phyloP scores from a whole-genome alignment of 257 asterid species.

The Lavandula angustifolia region DNA sequence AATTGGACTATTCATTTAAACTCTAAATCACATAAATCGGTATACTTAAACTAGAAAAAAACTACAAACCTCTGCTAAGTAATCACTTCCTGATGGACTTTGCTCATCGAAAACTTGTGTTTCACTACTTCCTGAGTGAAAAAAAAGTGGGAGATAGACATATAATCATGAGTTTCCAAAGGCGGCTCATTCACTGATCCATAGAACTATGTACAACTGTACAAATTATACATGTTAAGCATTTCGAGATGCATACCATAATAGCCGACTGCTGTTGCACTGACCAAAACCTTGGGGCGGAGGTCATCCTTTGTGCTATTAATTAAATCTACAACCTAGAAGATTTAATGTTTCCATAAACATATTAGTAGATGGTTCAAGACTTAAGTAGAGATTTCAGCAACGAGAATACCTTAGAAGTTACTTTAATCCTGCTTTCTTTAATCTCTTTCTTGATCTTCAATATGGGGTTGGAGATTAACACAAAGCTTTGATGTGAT shows the following conservation, averaged over 20 bases:
- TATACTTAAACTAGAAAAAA: neutral
- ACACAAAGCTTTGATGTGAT: neutral
- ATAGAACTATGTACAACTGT: neutral
- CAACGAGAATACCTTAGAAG: conserved; percentile 61
- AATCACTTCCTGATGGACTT: conserved; percentile 91
- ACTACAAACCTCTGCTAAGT: conserved; percentile 71
- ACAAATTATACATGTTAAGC: conserved; percentile 4
- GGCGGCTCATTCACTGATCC: neutral
- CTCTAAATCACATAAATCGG: neutral
- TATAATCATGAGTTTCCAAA: conserved; percentile 7
- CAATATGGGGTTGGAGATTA: conserved; percentile 30
- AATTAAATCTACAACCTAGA: conserved; percentile 73
- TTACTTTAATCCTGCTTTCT: conserved; percentile 76
- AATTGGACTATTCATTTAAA: neutral
- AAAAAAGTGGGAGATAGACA: conserved; percentile 16
- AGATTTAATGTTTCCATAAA: neutral
- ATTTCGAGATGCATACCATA: conserved; percentile 56
- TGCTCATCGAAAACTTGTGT: conserved; percentile 77
- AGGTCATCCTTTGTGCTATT: conserved; percentile 51
- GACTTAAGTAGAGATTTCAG: conserved; percentile 24
- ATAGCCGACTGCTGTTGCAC: conserved; percentile 95
- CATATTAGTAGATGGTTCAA: neutral
- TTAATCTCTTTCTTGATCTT: conserved; percentile 96
- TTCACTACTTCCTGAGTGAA: conserved; percentile 70
- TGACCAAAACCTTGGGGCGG: conserved; percentile 77